A percentile compares a stretch with the other conserved stretches of the same genome.
Evolutionary conservation across 345 rosid species (phyloP).

Genomic region (Aegle marmelos): DNA sequence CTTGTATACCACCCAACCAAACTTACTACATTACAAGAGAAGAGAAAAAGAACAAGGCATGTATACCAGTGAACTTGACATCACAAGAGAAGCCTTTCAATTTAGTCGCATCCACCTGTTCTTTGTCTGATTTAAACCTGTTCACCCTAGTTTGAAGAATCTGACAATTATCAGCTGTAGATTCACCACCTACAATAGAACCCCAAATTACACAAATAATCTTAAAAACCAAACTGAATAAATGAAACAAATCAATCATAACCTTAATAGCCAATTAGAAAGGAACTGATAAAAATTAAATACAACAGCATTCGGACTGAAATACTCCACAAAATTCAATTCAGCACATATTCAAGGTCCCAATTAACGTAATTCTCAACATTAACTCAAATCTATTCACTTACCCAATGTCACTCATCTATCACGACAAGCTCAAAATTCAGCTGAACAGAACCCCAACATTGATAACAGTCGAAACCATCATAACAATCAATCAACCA

Average conservation of each 20-base stretch:
- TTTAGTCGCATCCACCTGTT: slow-evolving; percentile 39
- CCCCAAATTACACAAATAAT: neutral
- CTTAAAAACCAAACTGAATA: neutral
- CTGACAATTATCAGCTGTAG: slow-evolving; percentile 75
- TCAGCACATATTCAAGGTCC: neutral
- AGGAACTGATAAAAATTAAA: neutral
- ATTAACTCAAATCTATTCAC: neutral
- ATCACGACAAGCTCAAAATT: neutral
- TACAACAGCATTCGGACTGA: neutral
- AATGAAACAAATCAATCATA: neutral
- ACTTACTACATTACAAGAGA: neutral
- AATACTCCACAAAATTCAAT: neutral
- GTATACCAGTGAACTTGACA: slow-evolving; percentile 58
- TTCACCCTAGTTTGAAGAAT: slow-evolving; percentile 90
- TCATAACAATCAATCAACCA: neutral
- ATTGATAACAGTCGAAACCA: neutral
- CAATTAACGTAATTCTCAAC: neutral
- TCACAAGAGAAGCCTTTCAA: slow-evolving; percentile 79
- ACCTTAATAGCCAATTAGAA: neutral
- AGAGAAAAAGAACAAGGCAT: neutral
- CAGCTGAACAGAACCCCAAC: neutral
- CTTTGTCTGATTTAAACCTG: slow-evolving; percentile 65
- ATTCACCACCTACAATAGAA: slow-evolving; percentile 72
- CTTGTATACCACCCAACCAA: neutral
- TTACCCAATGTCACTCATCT: neutral